A percentile compares a stretch with the other conserved stretches of the same genome.
Evolutionary conservation across 306 rosid genomes (phyloP).

Genomic region (Myrica gale): DNA sequence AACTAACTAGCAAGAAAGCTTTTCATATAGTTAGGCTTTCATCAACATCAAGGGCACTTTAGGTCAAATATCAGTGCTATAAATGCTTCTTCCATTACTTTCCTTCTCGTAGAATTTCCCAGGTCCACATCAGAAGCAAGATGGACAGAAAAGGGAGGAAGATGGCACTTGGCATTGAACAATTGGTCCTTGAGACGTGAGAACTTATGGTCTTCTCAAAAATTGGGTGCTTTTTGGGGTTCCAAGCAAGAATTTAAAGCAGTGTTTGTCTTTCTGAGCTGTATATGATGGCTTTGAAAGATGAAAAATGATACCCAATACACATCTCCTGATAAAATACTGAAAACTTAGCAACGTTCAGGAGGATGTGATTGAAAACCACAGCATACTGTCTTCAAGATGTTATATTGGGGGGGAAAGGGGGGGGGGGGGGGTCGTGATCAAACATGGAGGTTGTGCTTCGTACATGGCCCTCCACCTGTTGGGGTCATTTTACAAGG

Average conservation of each 20-base stretch:
- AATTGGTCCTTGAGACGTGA: constrained; percentile 7
- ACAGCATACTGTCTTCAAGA: no score
- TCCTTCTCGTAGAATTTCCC: neutral
- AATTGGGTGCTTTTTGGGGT: constrained; percentile 17
- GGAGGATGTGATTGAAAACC: no score
- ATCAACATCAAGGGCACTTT: constrained; percentile 5
- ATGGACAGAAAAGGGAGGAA: no score
- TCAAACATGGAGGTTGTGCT: no score
- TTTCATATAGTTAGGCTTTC: neutral
- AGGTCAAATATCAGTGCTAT: neutral
- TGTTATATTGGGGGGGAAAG: no score
- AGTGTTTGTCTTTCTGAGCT: neutral
- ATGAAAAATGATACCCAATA: no score
- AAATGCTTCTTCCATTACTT: neutral
- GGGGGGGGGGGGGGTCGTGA: no score
- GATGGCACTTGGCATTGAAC: constrained; percentile 3
- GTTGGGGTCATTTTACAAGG: no score
- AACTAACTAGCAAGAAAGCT: constrained; percentile 23
- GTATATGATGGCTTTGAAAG: no score
- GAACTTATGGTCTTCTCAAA: neutral
- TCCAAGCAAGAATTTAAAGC: constrained; percentile 21
- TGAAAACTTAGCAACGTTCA: no score
- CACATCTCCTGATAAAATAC: no score
- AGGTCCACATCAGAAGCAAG: neutral
- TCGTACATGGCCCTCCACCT: no score